A percentile compares a stretch with the other conserved stretches of the same genome.
phyloP scores from a whole-genome alignment of 768 basidiomycete genomes.

The Cubamyces sp. region DNA sequence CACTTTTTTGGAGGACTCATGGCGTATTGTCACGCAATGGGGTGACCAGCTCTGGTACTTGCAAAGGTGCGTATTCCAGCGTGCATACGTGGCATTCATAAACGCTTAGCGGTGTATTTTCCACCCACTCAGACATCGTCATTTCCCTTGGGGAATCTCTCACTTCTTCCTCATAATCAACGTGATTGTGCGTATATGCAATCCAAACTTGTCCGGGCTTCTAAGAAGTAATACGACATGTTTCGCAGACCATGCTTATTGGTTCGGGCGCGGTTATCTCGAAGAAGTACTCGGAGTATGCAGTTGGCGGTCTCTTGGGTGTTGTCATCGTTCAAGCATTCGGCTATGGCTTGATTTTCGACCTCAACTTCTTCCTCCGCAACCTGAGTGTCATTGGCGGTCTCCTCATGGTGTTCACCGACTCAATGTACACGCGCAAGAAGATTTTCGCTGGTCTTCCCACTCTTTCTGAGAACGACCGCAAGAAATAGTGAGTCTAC shows the following conservation, averaged over 20 bases:
- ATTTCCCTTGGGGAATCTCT: conserved; percentile 94
- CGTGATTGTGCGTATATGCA: conserved; percentile 71
- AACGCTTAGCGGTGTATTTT: background rate
- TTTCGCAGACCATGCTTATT: conserved; percentile 78
- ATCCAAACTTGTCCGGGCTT: background rate
- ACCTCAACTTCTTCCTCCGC: conserved; percentile 99
- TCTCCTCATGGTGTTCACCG: conserved; percentile 98
- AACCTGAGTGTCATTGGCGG: conserved; percentile 98
- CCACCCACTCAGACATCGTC: conserved; percentile 69
- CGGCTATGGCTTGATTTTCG: conserved; percentile 99
- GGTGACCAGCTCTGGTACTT: conserved; percentile 98
- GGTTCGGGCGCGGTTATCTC: conserved; percentile 86
- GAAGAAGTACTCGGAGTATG: conserved; percentile 86
- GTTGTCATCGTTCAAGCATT: conserved; percentile 97
- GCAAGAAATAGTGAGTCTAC: conserved; percentile 87
- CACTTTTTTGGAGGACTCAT: conserved; percentile 96
- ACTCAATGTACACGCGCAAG: conserved; percentile 88
- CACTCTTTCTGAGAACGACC: conserved; percentile 88
- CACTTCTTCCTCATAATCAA: conserved; percentile 92
- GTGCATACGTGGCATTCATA: conserved; percentile 22
- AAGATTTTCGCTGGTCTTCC: conserved; percentile 91
- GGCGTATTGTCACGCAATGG: conserved; percentile 95
- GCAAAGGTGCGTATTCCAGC: conserved; percentile 67
- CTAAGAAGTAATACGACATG: background rate
- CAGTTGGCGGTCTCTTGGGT: conserved; percentile 84